Evolutionary conservation across 495 filamentous ascomycete species (phyloP).

Genomic region (Hypoxylon rickii): DNA sequence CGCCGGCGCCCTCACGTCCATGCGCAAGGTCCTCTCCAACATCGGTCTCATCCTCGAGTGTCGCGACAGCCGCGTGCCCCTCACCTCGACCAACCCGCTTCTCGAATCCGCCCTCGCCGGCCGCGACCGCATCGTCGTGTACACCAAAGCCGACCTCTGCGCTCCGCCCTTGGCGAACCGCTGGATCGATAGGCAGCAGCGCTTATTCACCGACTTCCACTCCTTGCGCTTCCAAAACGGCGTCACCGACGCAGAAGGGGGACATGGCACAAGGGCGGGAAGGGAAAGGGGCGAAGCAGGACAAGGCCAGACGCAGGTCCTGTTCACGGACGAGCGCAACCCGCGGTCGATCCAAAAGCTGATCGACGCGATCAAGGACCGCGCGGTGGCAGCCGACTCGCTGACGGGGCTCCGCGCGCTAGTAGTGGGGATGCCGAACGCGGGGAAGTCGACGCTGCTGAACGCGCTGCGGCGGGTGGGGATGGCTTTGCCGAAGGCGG

Average conservation of each 20-base stretch:
- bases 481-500: constrained; percentile 65
- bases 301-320: constrained; percentile 38
- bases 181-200: constrained; percentile 14
- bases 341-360: constrained; percentile 37
- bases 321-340: constrained; percentile 49
- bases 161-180: constrained; percentile 16
- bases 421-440: constrained; percentile 97
- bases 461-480: constrained; percentile 79
- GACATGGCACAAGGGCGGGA: too few species aligned
- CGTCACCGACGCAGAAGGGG: background rate
- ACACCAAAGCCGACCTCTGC: constrained; percentile 86
- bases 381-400: constrained; percentile 38
- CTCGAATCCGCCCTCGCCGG: constrained; percentile 77
- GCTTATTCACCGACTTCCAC: constrained; percentile 30
- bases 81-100: constrained; percentile 87
- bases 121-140: constrained; percentile 78
- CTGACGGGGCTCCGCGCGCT: constrained; percentile 72
- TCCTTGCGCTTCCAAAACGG: constrained; percentile 2
- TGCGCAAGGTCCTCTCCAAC: constrained; percentile 79
- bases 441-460: constrained; percentile 87
- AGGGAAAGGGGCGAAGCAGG: too few species aligned
- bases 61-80: constrained; percentile 86
- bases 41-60: constrained; percentile 94
- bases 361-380: constrained; percentile 39
- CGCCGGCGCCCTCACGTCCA: constrained; percentile 76